phyloP scores from a whole-genome alignment of 2,329 filamentous ascomycete genomes.

The Xylariaceae sp. region DNA sequence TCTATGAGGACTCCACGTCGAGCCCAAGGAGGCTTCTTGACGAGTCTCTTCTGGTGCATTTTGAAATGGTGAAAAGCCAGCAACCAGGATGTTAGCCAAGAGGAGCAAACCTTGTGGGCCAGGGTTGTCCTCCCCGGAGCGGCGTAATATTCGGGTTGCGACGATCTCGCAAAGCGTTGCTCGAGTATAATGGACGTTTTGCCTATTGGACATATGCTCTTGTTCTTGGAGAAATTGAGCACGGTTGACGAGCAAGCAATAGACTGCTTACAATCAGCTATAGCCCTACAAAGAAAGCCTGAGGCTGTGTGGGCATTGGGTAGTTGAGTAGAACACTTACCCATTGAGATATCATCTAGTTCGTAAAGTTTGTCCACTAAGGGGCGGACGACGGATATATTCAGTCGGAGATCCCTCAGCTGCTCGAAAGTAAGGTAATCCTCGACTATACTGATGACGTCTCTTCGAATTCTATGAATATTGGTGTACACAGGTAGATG shows the following conservation, averaged over 20 bases:
- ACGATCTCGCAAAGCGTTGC: conserved; percentile 78
- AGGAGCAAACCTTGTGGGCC: conserved; percentile 67
- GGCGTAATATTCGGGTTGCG: conserved; percentile 70
- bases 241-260: conserved; percentile 78
- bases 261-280: conserved; percentile 46
- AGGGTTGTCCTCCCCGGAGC: conserved; percentile 73
- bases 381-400: conserved; percentile 73
- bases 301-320: no score
- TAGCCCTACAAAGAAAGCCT: no score
- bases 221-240: conserved; percentile 77
- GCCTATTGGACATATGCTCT: conserved; percentile 67
- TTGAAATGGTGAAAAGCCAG: conserved; percentile 82
- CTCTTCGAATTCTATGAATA: conserved; percentile 66
- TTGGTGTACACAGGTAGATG: conserved; percentile 71
- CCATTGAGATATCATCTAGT: conserved; percentile 72
- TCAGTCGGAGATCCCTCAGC: conserved; percentile 75
- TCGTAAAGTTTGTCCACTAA: conserved; percentile 81
- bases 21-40: conserved; percentile 48
- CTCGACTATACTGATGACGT: conserved; percentile 60
- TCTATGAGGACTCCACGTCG: conserved; percentile 45
- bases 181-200: conserved; percentile 75
- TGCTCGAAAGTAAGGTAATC: conserved; percentile 67
- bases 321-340: conserved; percentile 44
- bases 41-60: conserved; percentile 68
- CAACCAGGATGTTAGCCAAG: conserved; percentile 74